Evolutionary conservation across 306 rosid genomes (phyloP).

Genomic region (Quillaja saponaria): DNA sequence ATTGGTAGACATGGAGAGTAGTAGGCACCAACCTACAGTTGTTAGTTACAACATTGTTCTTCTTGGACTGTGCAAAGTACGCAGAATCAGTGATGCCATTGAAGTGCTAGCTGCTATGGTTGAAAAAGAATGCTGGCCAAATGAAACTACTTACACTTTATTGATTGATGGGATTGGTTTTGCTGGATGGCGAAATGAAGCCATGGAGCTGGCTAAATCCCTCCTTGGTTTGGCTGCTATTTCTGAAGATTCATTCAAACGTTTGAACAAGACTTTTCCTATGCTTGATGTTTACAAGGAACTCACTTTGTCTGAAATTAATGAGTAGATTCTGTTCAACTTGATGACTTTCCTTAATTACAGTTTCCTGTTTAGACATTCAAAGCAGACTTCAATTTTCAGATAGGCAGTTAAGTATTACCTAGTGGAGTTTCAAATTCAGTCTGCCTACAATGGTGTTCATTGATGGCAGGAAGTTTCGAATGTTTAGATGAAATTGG

Average conservation of each 20-base stretch:
- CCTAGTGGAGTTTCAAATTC: not conserved
- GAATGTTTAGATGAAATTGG: not conserved
- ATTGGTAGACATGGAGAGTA: constrained; percentile 68
- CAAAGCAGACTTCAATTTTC: not conserved
- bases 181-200: constrained; percentile 77
- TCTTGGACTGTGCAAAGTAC: constrained; percentile 76
- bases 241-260: constrained; percentile 54
- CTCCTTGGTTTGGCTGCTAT: constrained; percentile 53
- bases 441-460: not conserved
- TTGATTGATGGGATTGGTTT: constrained; percentile 76
- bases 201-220: constrained; percentile 68
- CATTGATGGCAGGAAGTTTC: not conserved
- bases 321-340: constrained; percentile 32
- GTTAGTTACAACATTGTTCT: constrained; percentile 72
- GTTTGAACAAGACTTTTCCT: constrained; percentile 63
- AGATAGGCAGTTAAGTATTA: not conserved
- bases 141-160: constrained; percentile 63
- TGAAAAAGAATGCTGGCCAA: constrained; percentile 62
- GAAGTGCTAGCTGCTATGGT: constrained; percentile 68
- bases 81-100: constrained; percentile 59
- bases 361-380: not conserved
- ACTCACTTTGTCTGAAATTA: constrained; percentile 51
- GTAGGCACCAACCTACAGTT: constrained; percentile 52
- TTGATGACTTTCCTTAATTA: not conserved
- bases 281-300: constrained; percentile 66